phyloP scores from a whole-genome alignment of 768 basidiomycete genomes.

The Boletus sp. region DNA sequence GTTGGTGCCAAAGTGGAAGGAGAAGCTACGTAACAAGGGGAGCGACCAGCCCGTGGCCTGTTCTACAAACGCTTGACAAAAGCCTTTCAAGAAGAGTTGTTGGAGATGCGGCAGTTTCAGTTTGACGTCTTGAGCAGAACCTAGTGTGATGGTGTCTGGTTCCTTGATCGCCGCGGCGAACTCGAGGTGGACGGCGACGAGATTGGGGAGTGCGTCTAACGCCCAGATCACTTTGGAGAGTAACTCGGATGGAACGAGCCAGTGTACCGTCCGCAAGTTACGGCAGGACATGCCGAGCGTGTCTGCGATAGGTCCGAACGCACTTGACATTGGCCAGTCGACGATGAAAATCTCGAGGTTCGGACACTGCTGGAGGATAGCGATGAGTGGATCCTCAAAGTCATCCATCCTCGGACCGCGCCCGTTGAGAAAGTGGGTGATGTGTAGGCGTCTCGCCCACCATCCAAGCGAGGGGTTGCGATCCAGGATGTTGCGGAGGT shows the following conservation, averaged over 20 bases:
- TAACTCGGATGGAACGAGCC: constrained; percentile 52
- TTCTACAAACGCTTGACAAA: constrained; percentile 63
- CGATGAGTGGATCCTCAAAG: constrained; percentile 51
- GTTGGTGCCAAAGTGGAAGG: constrained; percentile 45
- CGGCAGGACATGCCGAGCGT: constrained; percentile 51
- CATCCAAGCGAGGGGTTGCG: constrained; percentile 55
- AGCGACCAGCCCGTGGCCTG: constrained; percentile 66
- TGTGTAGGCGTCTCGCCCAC: constrained; percentile 72
- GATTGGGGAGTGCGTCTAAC: constrained; percentile 54
- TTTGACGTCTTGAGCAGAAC: constrained; percentile 55
- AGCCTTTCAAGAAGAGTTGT: constrained; percentile 61
- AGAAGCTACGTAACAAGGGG: constrained; percentile 54
- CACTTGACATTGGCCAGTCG: constrained; percentile 57
- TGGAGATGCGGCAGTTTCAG: constrained; percentile 53
- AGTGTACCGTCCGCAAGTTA: constrained; percentile 57
- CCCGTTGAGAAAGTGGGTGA: constrained; percentile 48
- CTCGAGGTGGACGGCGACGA: constrained; percentile 56
- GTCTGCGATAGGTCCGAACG: constrained; percentile 64
- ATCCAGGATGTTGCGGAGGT: constrained; percentile 51
- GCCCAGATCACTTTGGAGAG: constrained; percentile 72
- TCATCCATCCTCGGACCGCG: constrained; percentile 43
- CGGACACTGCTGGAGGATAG: constrained; percentile 61
- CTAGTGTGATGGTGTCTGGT: constrained; percentile 50
- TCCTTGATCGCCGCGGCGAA: constrained; percentile 34
- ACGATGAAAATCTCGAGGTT: constrained; percentile 73